Base-by-base conservation (phyloP, 345 rosid genomes). In the Euphorbia tirucalli region DNA sequence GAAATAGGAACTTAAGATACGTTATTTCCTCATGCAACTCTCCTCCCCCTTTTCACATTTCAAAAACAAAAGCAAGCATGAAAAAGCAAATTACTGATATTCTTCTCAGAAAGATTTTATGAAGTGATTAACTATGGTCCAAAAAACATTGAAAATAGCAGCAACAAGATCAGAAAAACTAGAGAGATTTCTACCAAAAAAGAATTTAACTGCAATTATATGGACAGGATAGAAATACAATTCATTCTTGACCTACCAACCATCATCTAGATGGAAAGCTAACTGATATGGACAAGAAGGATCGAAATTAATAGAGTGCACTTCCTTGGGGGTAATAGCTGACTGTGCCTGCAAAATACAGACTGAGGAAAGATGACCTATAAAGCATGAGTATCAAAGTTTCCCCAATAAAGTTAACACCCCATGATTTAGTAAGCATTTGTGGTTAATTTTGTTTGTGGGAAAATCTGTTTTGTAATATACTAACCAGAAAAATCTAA, bases 241-340 rank as follows among this genome's bases (percentile, higher is more conserved):
- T 44, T 21, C 31, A 43, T 57, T 69, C 41, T 63, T 50, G 66
- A 83, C 96, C 48, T 83, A 93, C 99, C 98, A 95, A 69, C 98
- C 98, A 83, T 89, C 91, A 65, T 90, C 90, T 49, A 92, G 96
- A 84, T 95, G 99, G 81, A 95, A 95, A 30, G 93, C 97, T 75
- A 95, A 68, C 78, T 89, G 98, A 80, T 87, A 74, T 1, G 94
- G 93, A 71, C 91, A 88, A 75, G 88, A 87, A 62, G 93, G 93
- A 80, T 95, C 83, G 65, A 95, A 85, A 83, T 82, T 78, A 74
- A 95, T 84, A 27, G 97, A 87, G 77, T 92, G 96, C 75, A 90
- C 87, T 81, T 93, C 93, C 78, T 83, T 91, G 60, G 96, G 66
- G 56, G 83, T 84, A 57, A 95, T 89, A 70, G 83, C 87, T 46